These are phyloP conservation scores for Boechera divaricarpa DNA, from an alignment of 345 rosid genomes.

Conservation along the genomic window DNA sequence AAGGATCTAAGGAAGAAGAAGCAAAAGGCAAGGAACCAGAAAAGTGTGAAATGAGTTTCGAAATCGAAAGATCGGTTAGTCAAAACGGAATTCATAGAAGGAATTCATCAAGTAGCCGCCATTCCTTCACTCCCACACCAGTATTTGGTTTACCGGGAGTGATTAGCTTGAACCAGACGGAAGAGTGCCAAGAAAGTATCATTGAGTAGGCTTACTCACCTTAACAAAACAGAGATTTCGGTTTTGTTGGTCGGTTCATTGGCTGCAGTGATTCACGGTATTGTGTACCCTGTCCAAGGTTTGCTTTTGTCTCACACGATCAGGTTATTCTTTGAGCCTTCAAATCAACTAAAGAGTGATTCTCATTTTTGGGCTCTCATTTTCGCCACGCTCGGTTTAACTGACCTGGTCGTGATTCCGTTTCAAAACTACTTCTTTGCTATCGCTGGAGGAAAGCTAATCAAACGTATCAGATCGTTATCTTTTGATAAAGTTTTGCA, in stretches of 20 bases:
- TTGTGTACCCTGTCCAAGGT: background rate
- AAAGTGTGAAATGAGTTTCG: background rate
- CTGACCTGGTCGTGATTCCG: constrained; percentile 39
- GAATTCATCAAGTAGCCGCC: background rate
- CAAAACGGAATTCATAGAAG: background rate
- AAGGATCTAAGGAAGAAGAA: constrained; percentile 34
- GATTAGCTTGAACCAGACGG: background rate
- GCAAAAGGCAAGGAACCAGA: background rate
- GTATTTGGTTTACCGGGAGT: background rate
- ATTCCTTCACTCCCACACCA: background rate
- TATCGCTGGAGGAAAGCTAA: constrained; percentile 67
- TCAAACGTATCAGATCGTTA: constrained; percentile 59
- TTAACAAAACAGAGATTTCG: background rate
- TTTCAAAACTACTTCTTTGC: constrained; percentile 62
- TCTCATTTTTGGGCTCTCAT: background rate
- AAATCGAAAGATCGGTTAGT: background rate
- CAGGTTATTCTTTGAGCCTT: constrained; percentile 3
- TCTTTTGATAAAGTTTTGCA: constrained; percentile 67
- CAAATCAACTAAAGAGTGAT: background rate
- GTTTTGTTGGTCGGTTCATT: background rate
- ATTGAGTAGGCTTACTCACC: background rate
- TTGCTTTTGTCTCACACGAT: background rate
- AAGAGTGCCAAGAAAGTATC: background rate
- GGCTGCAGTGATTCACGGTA: background rate
- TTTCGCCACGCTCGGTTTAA: background rate